Evolutionary conservation across 202 grass and related monocot genomes (phyloP).

Genomic region (Saccharum hybrid): DNA sequence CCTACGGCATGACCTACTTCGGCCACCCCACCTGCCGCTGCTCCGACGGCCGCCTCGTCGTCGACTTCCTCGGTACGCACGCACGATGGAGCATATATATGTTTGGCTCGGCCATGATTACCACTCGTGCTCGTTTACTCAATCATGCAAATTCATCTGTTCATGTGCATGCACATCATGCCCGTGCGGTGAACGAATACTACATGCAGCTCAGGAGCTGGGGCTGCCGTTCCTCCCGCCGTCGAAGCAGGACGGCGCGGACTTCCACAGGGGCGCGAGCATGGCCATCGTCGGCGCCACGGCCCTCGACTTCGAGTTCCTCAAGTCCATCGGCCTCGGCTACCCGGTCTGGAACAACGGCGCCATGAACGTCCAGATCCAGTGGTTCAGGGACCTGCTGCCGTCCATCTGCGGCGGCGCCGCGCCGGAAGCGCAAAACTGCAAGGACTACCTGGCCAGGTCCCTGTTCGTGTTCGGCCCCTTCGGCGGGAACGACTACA

Average conservation of each 20-base stretch:
- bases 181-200: not conserved
- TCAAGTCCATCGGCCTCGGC: slow-evolving; percentile 55
- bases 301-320: slow-evolving; percentile 51
- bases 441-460: slow-evolving; percentile 44
- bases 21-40: slow-evolving; percentile 64
- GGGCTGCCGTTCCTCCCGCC: slow-evolving; percentile 62
- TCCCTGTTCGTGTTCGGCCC: slow-evolving; percentile 55
- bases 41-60: slow-evolving; percentile 68
- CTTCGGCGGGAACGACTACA: slow-evolving; percentile 60
- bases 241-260: slow-evolving; percentile 38
- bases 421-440: not conserved
- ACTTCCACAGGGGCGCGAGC: slow-evolving; percentile 58
- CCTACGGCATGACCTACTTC: slow-evolving; percentile 68
- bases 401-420: slow-evolving; percentile 48
- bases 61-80: slow-evolving; percentile 65
- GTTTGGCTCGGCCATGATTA: no score
- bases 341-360: slow-evolving; percentile 58
- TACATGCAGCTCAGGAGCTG: slow-evolving; percentile 51
- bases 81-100: no score
- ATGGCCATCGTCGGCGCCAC: slow-evolving; percentile 66
- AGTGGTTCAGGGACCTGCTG: slow-evolving; percentile 50
- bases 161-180: not conserved
- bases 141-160: not conserved
- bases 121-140: no score
- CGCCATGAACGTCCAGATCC: slow-evolving; percentile 58